Base-by-base conservation (phyloP, 2,329 filamentous ascomycete genomes). In the Aureobasidium musti region DNA sequence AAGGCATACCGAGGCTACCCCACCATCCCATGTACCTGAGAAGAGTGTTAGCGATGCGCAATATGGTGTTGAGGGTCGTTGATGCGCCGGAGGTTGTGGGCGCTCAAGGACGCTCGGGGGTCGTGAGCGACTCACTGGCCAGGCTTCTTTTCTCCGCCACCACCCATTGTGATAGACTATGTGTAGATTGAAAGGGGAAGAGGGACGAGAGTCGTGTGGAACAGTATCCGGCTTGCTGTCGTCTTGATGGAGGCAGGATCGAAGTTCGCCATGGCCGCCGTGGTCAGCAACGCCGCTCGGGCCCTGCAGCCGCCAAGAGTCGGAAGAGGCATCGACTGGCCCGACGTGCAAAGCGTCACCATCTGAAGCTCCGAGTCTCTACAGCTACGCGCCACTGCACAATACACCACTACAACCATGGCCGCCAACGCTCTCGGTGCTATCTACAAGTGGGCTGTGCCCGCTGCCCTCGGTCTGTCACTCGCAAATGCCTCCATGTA, bases 401-500 rank as follows among this genome's bases (percentile, higher is more conserved):
- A 65, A n/a, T 14, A 3, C 6, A 26, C 19, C 21, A 8, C 10
- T 4, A 37, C 30, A 59, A 72, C 23, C 56, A 77, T 76, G 73
- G 73, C 72, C 28, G 69, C 75, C 70, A 83, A 84, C 75, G 79
- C 81, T 54, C 83, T 92, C 71, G 83, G 83, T 74, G 77, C 82
- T 71, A 77, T 89, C 75, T 91, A 89, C 81, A 84, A 84, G 73
- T 84, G 83, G 77, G 91, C 91, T 70, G 81, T 97, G 64, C 93
- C 94, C 54, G 84, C 86, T 67, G 87, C 90, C 68, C 79, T 91
- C 72, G 91, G 84, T 72, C 82, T 87, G 72, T 84, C 86, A 66
- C 75, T 94, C 68, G 82, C 86, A 71, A 89, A 92, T 79, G 86
- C 91, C 71, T 91, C 92, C 67, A 87, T 99, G 70, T 99, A 97